These are phyloP conservation scores for Moniliophthora roreri DNA, from an alignment of 1,284 basidiomycete species.

Conservation along the genomic window DNA sequence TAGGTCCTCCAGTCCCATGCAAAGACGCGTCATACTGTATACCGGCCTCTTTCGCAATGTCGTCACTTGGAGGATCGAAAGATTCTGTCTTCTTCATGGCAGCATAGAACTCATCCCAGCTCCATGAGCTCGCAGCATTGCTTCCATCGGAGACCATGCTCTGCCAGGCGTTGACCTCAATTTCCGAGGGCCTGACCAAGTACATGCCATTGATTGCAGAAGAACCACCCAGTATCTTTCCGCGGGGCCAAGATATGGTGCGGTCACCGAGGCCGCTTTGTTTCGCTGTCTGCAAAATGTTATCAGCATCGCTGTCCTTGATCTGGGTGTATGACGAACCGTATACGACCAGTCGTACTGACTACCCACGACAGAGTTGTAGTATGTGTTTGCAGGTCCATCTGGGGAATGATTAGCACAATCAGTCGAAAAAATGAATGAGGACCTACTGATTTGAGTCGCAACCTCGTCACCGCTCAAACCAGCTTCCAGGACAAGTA, in stretches of 20 bases:
- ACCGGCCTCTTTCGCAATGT: conserved; percentile 32
- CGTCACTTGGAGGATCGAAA: conserved; percentile 34
- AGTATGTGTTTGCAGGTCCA: conserved; percentile 41
- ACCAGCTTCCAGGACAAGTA: conserved; percentile 74
- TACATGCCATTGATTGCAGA: conserved; percentile 71
- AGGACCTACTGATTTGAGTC: conserved; percentile 33
- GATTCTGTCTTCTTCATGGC: conserved; percentile 46
- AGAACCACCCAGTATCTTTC: conserved; percentile 71
- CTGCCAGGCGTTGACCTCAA: conserved; percentile 48
- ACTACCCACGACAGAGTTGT: conserved; percentile 45
- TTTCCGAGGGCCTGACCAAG: conserved; percentile 43
- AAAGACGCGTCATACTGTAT: conserved; percentile 40
- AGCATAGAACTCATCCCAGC: conserved; percentile 43
- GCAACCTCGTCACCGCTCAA: conserved; percentile 51
- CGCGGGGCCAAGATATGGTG: conserved; percentile 51
- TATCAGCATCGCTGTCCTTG: too few relatives aligned
- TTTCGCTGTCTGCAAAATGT: too few relatives aligned
- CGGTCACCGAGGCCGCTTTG: conserved; percentile 45
- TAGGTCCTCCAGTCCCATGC: conserved; percentile 45
- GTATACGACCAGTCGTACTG: conserved; percentile 65
- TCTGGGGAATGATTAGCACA: conserved; percentile 26
- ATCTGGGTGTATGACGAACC: conserved; percentile 33
- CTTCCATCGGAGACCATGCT: conserved; percentile 30
- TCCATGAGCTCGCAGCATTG: conserved; percentile 36
- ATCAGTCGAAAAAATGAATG: not conserved